phyloP scores from a whole-genome alignment of 1,139 yeast genomes.

The Torulaspora pretoriensis region DNA sequence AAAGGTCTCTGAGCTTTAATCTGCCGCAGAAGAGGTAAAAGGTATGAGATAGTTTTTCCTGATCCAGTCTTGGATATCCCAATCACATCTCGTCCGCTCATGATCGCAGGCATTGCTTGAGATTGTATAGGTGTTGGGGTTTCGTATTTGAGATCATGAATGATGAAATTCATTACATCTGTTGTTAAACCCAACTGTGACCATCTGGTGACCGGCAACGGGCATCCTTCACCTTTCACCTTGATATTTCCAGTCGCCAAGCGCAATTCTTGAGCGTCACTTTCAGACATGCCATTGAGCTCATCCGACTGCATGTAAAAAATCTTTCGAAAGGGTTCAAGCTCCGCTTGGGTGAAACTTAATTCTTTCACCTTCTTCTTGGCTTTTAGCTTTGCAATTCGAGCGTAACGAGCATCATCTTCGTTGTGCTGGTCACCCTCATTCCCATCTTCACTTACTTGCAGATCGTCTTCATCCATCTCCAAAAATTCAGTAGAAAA shows the following conservation, averaged over 20 bases:
- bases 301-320: slow-evolving; percentile 68
- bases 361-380: slow-evolving; percentile 42
- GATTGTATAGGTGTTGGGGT: slow-evolving; percentile 79
- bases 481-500: slow-evolving; percentile 13
- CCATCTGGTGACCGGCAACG: slow-evolving; percentile 74
- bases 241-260: slow-evolving; percentile 57
- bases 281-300: slow-evolving; percentile 42
- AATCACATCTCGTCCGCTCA: slow-evolving; percentile 86
- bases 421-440: slow-evolving; percentile 28
- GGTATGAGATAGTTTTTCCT: slow-evolving; percentile 87
- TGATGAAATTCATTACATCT: slow-evolving; percentile 49
- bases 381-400: slow-evolving; percentile 39
- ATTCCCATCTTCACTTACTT: slow-evolving; percentile 4
- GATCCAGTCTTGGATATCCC: slow-evolving; percentile 97
- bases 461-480: slow-evolving; percentile 14
- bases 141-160: slow-evolving; percentile 34
- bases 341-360: slow-evolving; percentile 47
- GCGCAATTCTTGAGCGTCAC: slow-evolving; percentile 55
- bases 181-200: slow-evolving; percentile 74
- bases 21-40: slow-evolving; percentile 80
- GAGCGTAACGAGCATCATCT: slow-evolving; percentile 31
- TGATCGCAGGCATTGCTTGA: slow-evolving; percentile 85
- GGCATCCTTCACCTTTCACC: slow-evolving; percentile 55
- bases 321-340: slow-evolving; percentile 54
- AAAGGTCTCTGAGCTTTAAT: slow-evolving; percentile 66